These are phyloP conservation scores for Colletotrichum tabaci DNA, from an alignment of 2,329 filamentous ascomycete genomes.

Conservation along the genomic window DNA sequence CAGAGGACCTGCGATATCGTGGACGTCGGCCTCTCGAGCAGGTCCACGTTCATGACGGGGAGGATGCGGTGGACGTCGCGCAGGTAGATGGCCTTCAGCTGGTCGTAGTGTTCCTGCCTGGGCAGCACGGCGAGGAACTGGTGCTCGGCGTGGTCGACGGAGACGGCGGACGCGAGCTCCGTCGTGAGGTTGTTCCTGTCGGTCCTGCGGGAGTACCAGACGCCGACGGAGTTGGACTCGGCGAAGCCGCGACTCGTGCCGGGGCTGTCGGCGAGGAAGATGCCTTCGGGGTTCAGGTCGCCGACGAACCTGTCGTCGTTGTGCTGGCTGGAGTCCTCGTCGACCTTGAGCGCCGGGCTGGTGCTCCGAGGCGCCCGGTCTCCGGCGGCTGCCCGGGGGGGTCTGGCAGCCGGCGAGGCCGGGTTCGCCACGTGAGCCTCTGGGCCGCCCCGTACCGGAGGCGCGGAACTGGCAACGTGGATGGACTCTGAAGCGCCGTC, in stretches of 20 bases:
- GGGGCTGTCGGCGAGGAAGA: conserved; percentile 45
- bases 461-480: neutral
- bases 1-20: conserved; percentile 43
- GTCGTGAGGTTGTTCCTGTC: neutral
- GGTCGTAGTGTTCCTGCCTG: conserved; percentile 37
- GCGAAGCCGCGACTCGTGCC: conserved; percentile 34
- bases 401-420: neutral
- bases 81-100: conserved; percentile 42
- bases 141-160: conserved; percentile 27
- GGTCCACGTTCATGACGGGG: conserved; percentile 44
- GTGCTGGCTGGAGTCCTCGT: conserved; percentile 37
- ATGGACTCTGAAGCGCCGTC: conserved; percentile 1
- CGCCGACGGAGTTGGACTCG: conserved; percentile 38
- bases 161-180: conserved; percentile 27
- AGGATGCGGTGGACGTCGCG: conserved; percentile 43
- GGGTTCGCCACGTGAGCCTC: neutral
- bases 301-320: conserved; percentile 44
- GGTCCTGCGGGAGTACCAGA: conserved; percentile 39
- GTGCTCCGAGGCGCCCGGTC: neutral
- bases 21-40: conserved; percentile 41
- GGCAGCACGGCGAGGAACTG: conserved; percentile 35
- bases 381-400: too few species aligned
- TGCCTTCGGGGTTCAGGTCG: conserved; percentile 46
- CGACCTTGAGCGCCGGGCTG: conserved; percentile 1
- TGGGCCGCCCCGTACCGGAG: neutral